These are phyloP conservation scores for Rhizophagus clarus DNA, from an alignment of 192 early-diverging fungal genomes.

Conservation along the genomic window DNA sequence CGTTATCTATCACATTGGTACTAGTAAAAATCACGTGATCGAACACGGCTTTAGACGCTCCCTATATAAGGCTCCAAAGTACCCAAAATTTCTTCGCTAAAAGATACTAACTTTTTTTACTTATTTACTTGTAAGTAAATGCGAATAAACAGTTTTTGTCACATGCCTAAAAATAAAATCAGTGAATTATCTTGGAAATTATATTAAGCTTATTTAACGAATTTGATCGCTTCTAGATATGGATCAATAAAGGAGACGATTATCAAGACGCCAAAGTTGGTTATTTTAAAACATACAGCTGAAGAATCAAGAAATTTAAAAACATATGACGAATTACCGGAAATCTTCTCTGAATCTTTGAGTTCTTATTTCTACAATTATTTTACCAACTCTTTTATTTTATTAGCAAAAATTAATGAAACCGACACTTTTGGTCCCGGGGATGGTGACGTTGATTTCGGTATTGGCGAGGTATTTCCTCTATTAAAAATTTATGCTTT, in stretches of 20 bases:
- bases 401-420: slow-evolving; percentile 77
- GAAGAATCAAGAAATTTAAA: slow-evolving; percentile 94
- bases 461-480: slow-evolving; percentile 76
- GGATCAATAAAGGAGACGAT: slow-evolving; percentile 93
- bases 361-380: background rate
- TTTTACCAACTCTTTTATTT: slow-evolving; percentile 17
- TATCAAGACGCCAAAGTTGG: slow-evolving; percentile 92
- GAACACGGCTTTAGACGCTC: too few relatives aligned
- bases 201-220: slow-evolving; percentile 3
- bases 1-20: too few relatives aligned
- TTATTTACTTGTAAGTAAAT: background rate
- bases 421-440: slow-evolving; percentile 68
- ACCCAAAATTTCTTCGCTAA: background rate
- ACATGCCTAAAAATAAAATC: slow-evolving; percentile 95
- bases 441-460: slow-evolving; percentile 85
- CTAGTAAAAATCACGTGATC: too few relatives aligned
- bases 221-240: slow-evolving; percentile 45
- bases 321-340: slow-evolving; percentile 93
- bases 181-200: background rate
- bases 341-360: slow-evolving; percentile 41
- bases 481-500: too few relatives aligned
- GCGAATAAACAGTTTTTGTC: background rate
- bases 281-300: slow-evolving; percentile 93
- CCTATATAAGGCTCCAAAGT: too few relatives aligned
- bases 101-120: background rate